Evolutionary conservation across 2,329 filamentous ascomycete species (phyloP), one percentile per base, ranked within the genome.

Genomic region (Septoria petroselini): DNA sequence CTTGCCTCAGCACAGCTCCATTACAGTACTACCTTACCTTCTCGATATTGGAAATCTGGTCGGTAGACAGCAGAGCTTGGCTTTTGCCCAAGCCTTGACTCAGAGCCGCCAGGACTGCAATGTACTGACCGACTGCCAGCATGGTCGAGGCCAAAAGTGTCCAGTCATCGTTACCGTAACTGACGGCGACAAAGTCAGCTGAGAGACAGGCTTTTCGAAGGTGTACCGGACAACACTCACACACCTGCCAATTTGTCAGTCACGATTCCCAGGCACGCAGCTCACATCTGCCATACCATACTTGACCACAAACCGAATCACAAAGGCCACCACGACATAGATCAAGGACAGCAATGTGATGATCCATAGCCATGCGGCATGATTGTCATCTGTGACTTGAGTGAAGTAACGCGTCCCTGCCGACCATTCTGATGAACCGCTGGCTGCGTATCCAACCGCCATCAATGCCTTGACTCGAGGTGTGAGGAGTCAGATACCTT

Each of bases 91-190:
- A 31, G 3, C 58, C 58, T 29, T 57, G 35, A 6, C 41, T 44
- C 4, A 62, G 44, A 7, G 37, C 59, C 33, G 50, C 47, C 25
- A 62, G 50, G 8, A 62, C 44, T 12, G 58, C 52, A 12, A 58
- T 53, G 34, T 62, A 60, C 46, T 62, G 59, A 3, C 50, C 60
- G 4, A 61, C 11, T 4, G 54, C 60, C 3, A 58, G 53, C 8
- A 62, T 41, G 2, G 61, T 60, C 7, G 59, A 52, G 33, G 48
- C 57, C 19, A 61, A 29, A 12, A 65, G 50, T 15, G 59, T 33
- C 62, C 62, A 65, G 41, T 65, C 63, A 41, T 66, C 64, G 7
- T 50, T 34, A 12, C 64, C 64, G 21, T 58, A 58, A 39, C 52
- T 55, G 21, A 41, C 29, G 33, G 18, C n/a, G 12, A 41, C 3